Percentiles rank a stretch among this genome's conserved stretches.
phyloP scores from a whole-genome alignment of 2,329 filamentous ascomycete genomes.

The Plenodomus biglobosus region DNA sequence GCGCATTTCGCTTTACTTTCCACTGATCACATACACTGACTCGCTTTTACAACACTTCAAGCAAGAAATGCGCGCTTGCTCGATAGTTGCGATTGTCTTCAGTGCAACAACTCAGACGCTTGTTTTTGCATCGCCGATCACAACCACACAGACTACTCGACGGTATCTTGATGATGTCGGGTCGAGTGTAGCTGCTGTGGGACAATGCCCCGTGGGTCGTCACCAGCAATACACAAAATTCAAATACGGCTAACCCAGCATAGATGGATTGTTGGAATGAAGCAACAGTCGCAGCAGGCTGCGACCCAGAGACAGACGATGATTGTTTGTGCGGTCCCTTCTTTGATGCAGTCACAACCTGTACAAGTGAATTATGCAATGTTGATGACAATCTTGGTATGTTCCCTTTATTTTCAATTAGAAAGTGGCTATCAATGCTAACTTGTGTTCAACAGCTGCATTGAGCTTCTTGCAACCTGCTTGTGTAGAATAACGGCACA shows the following conservation, averaged over 20 bases:
- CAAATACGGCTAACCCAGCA: neutral
- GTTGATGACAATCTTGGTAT: constrained; percentile 37
- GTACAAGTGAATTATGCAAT: constrained; percentile 31
- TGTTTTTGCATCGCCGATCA: constrained; percentile 25
- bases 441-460: constrained; percentile 9
- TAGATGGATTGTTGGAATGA: constrained; percentile 41
- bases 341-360: constrained; percentile 36
- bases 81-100: constrained; percentile 15
- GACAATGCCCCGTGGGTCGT: constrained; percentile 26
- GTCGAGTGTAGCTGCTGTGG: constrained; percentile 17
- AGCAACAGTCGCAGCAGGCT: constrained; percentile 26
- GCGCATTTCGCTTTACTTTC: neutral
- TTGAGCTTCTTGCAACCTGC: constrained; percentile 15
- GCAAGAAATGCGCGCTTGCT: constrained; percentile 23
- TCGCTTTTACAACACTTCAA: constrained; percentile 7
- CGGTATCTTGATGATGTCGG: constrained; percentile 12
- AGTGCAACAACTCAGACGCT: constrained; percentile 12
- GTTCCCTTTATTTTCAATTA: constrained; percentile 6
- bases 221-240: constrained; percentile 5
- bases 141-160: constrained; percentile 4
- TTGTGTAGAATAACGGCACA: neutral
- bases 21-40: neutral
- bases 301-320: constrained; percentile 37
- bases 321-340: constrained; percentile 38
- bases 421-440: constrained; percentile 1